Evolutionary conservation across 2,329 filamentous ascomycete genomes (phyloP), one percentile per base, ranked within the genome.

Genomic region (Aspergillus hortae): DNA sequence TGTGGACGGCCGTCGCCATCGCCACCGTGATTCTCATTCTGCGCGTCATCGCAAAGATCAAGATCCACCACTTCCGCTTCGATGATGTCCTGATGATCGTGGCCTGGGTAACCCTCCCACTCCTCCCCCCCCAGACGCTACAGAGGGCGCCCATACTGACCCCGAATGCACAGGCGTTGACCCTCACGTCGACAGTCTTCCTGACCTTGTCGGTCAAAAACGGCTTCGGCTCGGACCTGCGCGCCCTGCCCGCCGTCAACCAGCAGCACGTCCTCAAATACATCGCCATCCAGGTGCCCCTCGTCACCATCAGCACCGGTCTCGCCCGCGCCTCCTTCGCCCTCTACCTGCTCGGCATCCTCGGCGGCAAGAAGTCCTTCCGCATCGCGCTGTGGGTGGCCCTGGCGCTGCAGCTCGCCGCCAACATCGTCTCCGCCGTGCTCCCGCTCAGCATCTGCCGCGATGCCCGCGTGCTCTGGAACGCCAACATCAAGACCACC

Each of bases 51-150:
- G 65, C 64, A 6, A 67, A 67, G 51, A 44, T 67, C 42, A 66
- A 65, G 47, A 63, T 67, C 46, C 58, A 54, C 43, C 59, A 65
- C 19, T 65, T 67, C 38, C 49, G 56, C 23, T 38, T 60, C 11
- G 65, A 67, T 42, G 65, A 67, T 61, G 59, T 64, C 4, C 38
- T 67, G 40, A 67, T 67, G 64, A 54, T 67, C 30, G 15, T 66
- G 9, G 59, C 65, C 4, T 45, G 56, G 56, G 65, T 66, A 58
- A 9, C 48, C 54, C 43, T 6, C n/a, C 11, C 23, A 17, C 19
- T 4, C 19, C 3, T 4, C 19, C 19, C 19, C 19, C 19, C 19
- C 19, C 19, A 19, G 19, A 19, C 19, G 19, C 19, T 19, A 19
- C 19, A 19, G 19, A 19, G 19, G 19, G 19, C 2, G 19, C 19